phyloP scores from a whole-genome alignment of 1,284 basidiomycete genomes.

The Rugosomyces carneus region DNA sequence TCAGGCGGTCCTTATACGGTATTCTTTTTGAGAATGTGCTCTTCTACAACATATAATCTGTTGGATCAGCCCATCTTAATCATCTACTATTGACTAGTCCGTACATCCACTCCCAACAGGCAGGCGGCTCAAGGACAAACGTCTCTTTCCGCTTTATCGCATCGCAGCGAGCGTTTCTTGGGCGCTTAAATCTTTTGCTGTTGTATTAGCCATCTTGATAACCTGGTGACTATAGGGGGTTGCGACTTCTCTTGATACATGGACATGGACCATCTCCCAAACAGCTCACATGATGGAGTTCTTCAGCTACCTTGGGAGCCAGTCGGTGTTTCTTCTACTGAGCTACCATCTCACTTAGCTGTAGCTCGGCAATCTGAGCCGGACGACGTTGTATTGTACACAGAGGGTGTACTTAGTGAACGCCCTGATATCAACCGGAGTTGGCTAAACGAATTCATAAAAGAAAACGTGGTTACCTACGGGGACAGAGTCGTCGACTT shows the following conservation, averaged over 20 bases:
- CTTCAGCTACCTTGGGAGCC: neutral
- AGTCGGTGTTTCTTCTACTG: neutral
- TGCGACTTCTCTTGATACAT: neutral
- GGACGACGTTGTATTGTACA: neutral
- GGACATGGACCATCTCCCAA: neutral
- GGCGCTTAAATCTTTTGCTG: neutral
- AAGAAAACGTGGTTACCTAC: constrained; percentile 28
- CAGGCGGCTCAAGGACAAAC: neutral
- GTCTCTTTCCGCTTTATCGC: neutral
- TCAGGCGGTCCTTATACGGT: neutral
- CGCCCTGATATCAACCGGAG: constrained; percentile 57
- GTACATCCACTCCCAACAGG: neutral
- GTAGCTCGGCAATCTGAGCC: neutral
- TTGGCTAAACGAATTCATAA: constrained; percentile 42
- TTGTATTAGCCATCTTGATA: neutral
- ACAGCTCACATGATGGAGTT: neutral
- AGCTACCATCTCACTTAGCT: neutral
- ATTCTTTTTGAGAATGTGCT: neutral
- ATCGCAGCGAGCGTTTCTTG: neutral
- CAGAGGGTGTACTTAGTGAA: constrained; percentile 48
- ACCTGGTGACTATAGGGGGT: neutral
- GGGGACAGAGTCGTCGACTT: constrained; percentile 34
- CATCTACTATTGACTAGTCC: neutral
- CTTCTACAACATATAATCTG: neutral
- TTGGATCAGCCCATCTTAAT: neutral